These are phyloP conservation scores for Nakazawaea pomicola DNA, from an alignment of 805 yeast species.

Conservation along the genomic window DNA sequence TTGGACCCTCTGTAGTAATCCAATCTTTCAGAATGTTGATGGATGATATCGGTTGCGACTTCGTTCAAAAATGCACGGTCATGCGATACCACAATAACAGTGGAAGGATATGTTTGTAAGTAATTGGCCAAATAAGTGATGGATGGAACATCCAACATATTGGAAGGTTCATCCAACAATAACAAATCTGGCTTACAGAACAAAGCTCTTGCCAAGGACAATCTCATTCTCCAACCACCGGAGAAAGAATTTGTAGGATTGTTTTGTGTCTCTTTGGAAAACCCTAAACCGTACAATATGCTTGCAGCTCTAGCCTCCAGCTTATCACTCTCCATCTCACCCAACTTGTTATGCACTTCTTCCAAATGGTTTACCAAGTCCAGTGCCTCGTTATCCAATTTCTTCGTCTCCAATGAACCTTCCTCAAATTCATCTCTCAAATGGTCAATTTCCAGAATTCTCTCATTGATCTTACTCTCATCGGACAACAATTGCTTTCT, in stretches of 20 bases:
- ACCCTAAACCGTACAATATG: slow-evolving; percentile 88
- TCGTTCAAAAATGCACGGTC: slow-evolving; percentile 96
- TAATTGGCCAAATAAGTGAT: slow-evolving; percentile 90
- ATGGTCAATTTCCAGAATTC: slow-evolving; percentile 69
- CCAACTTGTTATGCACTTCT: slow-evolving; percentile 75
- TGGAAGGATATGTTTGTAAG: slow-evolving; percentile 83
- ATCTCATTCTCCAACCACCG: slow-evolving; percentile 99
- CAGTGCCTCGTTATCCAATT: slow-evolving; percentile 83
- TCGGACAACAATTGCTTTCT: slow-evolving; percentile 82
- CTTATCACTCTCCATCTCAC: slow-evolving; percentile 94
- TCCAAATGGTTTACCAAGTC: slow-evolving; percentile 76
- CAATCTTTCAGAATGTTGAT: slow-evolving; percentile 94
- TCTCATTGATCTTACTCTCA: slow-evolving; percentile 65
- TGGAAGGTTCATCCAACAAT: slow-evolving; percentile 96
- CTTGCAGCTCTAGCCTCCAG: slow-evolving; percentile 98
- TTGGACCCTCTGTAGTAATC: slow-evolving; percentile 94
- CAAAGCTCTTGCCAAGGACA: slow-evolving; percentile 95
- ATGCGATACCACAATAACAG: slow-evolving; percentile 94
- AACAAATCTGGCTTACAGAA: slow-evolving; percentile 95
- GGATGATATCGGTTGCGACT: slow-evolving; percentile 96
- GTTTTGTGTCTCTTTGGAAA: slow-evolving; percentile 79
- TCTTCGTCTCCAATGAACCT: slow-evolving; percentile 66
- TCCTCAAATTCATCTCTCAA: slow-evolving; percentile 71
- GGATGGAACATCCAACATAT: slow-evolving; percentile 99
- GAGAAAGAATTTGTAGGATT: slow-evolving; percentile 87